phyloP scores from a whole-genome alignment of 495 filamentous ascomycete genomes.

The Cercophora scortea region DNA sequence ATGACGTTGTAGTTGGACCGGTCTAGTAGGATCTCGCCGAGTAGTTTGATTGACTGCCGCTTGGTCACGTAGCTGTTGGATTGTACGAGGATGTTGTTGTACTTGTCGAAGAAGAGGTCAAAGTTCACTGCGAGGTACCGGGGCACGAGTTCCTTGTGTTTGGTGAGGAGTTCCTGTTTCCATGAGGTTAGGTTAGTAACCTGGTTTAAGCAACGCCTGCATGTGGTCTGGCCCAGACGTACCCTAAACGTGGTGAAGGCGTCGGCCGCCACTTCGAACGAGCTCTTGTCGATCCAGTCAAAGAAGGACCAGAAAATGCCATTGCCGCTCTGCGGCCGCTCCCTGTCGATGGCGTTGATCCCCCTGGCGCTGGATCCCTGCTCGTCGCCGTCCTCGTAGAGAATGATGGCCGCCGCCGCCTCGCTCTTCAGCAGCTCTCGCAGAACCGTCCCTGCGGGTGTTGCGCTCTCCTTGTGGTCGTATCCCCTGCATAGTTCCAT shows the following conservation, averaged over 20 bases:
- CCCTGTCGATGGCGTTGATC: slow-evolving; percentile 58
- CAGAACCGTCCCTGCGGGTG: slow-evolving; percentile 84
- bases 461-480: slow-evolving; percentile 80
- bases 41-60: slow-evolving; percentile 92
- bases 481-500: slow-evolving; percentile 86
- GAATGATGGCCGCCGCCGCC: slow-evolving; percentile 74
- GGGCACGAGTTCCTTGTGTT: slow-evolving; percentile 82
- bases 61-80: slow-evolving; percentile 97
- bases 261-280: slow-evolving; percentile 94
- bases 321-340: slow-evolving; percentile 57
- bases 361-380: slow-evolving; percentile 43
- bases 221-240: slow-evolving; percentile 24
- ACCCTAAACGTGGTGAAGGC: slow-evolving; percentile 96
- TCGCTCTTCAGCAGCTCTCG: slow-evolving; percentile 91
- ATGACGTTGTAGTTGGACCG: slow-evolving; percentile 96
- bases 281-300: slow-evolving; percentile 88
- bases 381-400: slow-evolving; percentile 78
- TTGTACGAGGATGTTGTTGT: slow-evolving; percentile 80
- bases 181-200: background rate
- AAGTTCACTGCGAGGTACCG: slow-evolving; percentile 83
- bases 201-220: background rate
- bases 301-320: slow-evolving; percentile 99
- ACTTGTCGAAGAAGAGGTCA: slow-evolving; percentile 80
- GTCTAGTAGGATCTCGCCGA: slow-evolving; percentile 91
- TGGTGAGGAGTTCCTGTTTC: slow-evolving; percentile 88